Conservation (phyloP, 371 early-diverging fungal genomes). For the Blastocladiella emersonii region DNA sequence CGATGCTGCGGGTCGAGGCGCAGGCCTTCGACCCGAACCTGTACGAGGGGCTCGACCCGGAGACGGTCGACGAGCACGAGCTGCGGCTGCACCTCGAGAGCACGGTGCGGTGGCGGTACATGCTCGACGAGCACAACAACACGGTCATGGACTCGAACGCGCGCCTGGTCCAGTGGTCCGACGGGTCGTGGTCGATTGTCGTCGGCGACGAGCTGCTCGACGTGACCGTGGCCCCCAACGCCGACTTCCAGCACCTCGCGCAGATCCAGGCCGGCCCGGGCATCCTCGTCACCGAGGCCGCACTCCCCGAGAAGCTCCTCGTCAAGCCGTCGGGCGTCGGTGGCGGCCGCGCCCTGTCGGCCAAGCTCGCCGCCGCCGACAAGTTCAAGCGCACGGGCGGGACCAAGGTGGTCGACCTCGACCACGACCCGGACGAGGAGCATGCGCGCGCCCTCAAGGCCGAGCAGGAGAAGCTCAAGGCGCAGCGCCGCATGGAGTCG, state of each 20-base stretch:
- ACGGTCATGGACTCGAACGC: slow-evolving; percentile 34
- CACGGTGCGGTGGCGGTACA: slow-evolving; percentile 64
- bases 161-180: slow-evolving; percentile 68
- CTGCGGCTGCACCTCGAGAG: slow-evolving; percentile 41
- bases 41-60: slow-evolving; percentile 30
- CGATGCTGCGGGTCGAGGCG: slow-evolving; percentile 50
- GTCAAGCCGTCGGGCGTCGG: background rate
- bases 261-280: background rate
- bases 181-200: slow-evolving; percentile 54
- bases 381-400: no score
- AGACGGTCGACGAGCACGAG: slow-evolving; percentile 4
- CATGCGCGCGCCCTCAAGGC: slow-evolving; percentile 2
- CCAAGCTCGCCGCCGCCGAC: no score
- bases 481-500: background rate
- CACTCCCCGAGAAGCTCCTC: background rate
- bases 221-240: slow-evolving; percentile 35
- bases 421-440: no score
- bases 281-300: background rate
- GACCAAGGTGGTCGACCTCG: no score
- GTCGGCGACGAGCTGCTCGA: slow-evolving; percentile 67
- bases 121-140: background rate
- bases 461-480: no score
- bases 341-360: background rate
- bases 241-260: background rate
- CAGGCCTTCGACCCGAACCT: slow-evolving; percentile 49